phyloP scores from a whole-genome alignment of 805 yeast species.

The Pichia cabralensis region DNA sequence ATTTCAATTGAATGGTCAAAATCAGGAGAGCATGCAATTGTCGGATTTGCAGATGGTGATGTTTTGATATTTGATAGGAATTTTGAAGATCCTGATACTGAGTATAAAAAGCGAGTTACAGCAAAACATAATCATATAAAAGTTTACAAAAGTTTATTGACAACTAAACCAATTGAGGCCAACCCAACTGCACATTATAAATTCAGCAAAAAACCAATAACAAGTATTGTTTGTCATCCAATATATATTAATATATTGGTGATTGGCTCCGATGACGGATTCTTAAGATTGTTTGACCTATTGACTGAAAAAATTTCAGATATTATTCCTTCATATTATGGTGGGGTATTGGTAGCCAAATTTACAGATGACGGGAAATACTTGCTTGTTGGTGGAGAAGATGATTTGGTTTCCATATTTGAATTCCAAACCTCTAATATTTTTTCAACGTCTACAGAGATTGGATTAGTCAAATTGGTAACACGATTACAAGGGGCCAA shows the following conservation, averaged over 20 bases:
- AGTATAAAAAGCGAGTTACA: constrained; percentile 12
- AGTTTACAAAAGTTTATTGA: constrained; percentile 15
- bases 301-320: constrained; percentile 36
- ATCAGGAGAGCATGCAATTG: constrained; percentile 39
- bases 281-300: constrained; percentile 46
- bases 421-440: constrained; percentile 16
- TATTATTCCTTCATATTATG: constrained; percentile 53
- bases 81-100: constrained; percentile 34
- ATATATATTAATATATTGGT: constrained; percentile 30
- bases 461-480: constrained; percentile 18
- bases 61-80: constrained; percentile 41
- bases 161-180: constrained; percentile 2
- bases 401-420: constrained; percentile 38
- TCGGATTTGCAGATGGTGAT: constrained; percentile 58
- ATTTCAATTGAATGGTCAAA: constrained; percentile 38
- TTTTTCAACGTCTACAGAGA: constrained; percentile 7
- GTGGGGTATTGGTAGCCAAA: constrained; percentile 44
- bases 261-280: constrained; percentile 59
- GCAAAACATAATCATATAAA: constrained; percentile 28
- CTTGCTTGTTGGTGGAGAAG: constrained; percentile 43
- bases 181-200: constrained; percentile 55
- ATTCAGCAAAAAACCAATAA: constrained; percentile 49
- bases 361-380: constrained; percentile 41
- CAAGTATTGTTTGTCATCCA: constrained; percentile 37
- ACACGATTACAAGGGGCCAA: constrained; percentile 36